Percentiles rank a stretch among this genome's conserved stretches.
Evolutionary conservation across 768 basidiomycete species (phyloP).

Genomic region (Agaricus subrufescens): DNA sequence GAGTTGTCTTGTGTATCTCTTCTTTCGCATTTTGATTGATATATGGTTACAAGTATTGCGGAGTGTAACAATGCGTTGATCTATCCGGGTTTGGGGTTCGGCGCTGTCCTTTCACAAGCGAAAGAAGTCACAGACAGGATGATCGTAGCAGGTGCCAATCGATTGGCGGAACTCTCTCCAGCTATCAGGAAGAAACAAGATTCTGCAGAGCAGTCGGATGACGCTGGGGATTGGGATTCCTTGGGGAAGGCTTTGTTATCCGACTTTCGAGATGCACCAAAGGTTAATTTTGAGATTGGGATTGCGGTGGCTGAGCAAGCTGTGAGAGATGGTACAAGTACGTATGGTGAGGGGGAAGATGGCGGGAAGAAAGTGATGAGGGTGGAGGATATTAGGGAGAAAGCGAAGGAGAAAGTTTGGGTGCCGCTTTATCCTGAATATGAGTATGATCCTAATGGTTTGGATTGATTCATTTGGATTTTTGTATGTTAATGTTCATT

Average conservation of each 20-base stretch:
- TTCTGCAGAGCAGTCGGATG: slow-evolving; percentile 2
- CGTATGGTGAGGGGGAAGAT: slow-evolving; percentile 35
- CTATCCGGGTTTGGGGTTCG: slow-evolving; percentile 84
- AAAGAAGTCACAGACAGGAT: slow-evolving; percentile 72
- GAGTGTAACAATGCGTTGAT: slow-evolving; percentile 80
- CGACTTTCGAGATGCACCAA: slow-evolving; percentile 68
- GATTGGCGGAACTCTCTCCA: slow-evolving; percentile 74
- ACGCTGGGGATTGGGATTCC: slow-evolving; percentile 39
- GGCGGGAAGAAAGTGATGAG: not conserved
- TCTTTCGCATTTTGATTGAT: not conserved
- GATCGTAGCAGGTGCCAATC: slow-evolving; percentile 77
- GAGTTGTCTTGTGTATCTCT: not conserved
- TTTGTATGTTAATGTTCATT: too few species aligned
- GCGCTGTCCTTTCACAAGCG: slow-evolving; percentile 66
- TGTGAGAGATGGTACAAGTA: slow-evolving; percentile 55
- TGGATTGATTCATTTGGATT: slow-evolving; percentile 15
- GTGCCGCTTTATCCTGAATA: slow-evolving; percentile 61
- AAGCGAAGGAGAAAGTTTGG: slow-evolving; percentile 53
- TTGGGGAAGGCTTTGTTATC: slow-evolving; percentile 71
- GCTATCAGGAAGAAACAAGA: slow-evolving; percentile 39
- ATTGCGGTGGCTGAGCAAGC: slow-evolving; percentile 79
- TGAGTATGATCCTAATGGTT: slow-evolving; percentile 56
- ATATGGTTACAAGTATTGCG: slow-evolving; percentile 45
- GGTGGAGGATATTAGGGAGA: slow-evolving; percentile 50
- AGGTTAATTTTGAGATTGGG: slow-evolving; percentile 76